phyloP scores from a whole-genome alignment of 371 early-diverging fungal species.

The Mortierella sp. region DNA sequence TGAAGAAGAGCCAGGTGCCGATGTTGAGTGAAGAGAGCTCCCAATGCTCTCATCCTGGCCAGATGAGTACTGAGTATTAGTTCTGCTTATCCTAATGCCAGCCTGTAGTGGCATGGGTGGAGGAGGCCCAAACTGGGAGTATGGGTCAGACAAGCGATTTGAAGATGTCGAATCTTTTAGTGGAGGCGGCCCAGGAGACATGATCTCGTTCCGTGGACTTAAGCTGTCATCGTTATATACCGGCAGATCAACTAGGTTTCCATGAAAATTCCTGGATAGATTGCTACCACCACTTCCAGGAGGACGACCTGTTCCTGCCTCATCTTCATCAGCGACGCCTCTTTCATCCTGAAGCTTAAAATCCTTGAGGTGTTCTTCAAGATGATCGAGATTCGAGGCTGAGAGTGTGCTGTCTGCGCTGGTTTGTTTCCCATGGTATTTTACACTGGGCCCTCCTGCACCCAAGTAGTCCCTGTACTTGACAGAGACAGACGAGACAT shows the following conservation, averaged over 20 bases:
- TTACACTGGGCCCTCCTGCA: constrained; percentile 9
- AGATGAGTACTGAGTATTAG: constrained; percentile 31
- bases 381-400: constrained; percentile 35
- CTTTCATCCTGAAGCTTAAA: constrained; percentile 57
- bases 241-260: constrained; percentile 39
- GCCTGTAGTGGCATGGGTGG: constrained; percentile 22
- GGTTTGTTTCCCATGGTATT: constrained; percentile 40
- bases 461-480: constrained; percentile 67
- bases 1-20: constrained; percentile 21
- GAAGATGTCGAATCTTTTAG: constrained; percentile 37
- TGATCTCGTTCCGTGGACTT: constrained; percentile 27
- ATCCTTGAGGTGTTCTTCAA: constrained; percentile 49
- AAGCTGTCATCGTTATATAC: constrained; percentile 32
- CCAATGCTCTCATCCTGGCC: constrained; percentile 16
- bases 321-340: constrained; percentile 18
- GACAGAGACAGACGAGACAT: constrained; percentile 68
- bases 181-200: constrained; percentile 47
- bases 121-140: constrained; percentile 38
- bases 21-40: constrained; percentile 12
- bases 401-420: constrained; percentile 46
- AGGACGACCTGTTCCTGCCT: background rate
- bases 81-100: constrained; percentile 32
- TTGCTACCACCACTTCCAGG: constrained; percentile 4
- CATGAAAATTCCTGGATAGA: constrained; percentile 41
- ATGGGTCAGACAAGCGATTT: constrained; percentile 33